Evolutionary conservation across 140 eudicot species (phyloP).

Genomic region (Ambrosia hybrid): DNA sequence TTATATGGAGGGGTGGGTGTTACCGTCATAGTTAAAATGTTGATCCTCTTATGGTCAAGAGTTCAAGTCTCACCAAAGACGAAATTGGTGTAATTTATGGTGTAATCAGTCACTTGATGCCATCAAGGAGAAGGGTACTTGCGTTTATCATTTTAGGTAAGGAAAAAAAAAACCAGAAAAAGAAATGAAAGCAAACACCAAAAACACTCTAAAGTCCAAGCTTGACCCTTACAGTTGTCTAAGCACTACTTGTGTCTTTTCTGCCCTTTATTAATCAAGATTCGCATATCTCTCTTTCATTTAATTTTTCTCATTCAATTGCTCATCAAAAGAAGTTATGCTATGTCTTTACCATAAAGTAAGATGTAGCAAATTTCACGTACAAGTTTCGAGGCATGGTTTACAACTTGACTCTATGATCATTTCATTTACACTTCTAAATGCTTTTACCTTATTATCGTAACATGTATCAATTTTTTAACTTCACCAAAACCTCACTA

Average conservation of each 20-base stretch:
- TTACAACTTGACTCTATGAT: slow-evolving; percentile 3
- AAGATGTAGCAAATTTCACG: background rate
- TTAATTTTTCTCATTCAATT: slow-evolving; percentile 14
- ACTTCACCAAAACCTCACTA: no score
- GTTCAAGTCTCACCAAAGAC: no score
- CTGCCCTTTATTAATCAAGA: slow-evolving; percentile 31
- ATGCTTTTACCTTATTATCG: no score
- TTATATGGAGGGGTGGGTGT: no score
- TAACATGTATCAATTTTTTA: no score
- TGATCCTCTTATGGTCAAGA: no score
- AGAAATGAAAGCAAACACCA: slow-evolving; percentile 18
- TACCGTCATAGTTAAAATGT: no score
- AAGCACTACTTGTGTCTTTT: slow-evolving; percentile 31
- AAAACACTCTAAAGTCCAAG: slow-evolving; percentile 22
- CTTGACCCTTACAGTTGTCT: slow-evolving; percentile 34
- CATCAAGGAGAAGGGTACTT: slow-evolving; percentile 18
- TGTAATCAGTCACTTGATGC: slow-evolving; percentile 4
- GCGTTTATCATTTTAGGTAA: slow-evolving; percentile 21
- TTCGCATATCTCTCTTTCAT: slow-evolving; percentile 31
- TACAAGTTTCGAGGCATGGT: slow-evolving; percentile 12
- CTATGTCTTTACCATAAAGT: slow-evolving; percentile 12
- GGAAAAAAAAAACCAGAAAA: slow-evolving; percentile 8
- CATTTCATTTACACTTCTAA: no score
- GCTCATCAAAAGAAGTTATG: slow-evolving; percentile 24
- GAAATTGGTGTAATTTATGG: no score